A percentile compares a stretch with the other conserved stretches of the same genome.
Conservation (phyloP, 352 stramenopile genomes). For the Phytophthora rubi region DNA sequence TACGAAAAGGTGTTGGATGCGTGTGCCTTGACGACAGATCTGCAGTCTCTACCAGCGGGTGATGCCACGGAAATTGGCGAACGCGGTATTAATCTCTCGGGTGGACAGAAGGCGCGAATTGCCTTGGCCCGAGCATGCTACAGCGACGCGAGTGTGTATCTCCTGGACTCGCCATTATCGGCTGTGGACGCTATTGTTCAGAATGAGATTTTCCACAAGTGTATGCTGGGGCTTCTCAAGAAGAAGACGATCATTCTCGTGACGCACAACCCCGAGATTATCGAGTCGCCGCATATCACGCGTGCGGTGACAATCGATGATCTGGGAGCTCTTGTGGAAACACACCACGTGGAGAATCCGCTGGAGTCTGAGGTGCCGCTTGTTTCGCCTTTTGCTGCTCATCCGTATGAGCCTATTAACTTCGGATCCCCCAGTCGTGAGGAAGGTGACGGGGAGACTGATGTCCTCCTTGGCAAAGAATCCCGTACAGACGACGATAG, state of each 20-base stretch:
- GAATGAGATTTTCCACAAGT: conserved; percentile 82
- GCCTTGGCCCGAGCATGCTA: conserved; percentile 71
- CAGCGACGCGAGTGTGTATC: conserved; percentile 47
- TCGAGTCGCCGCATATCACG: conserved; percentile 34
- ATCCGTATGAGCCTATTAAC: conserved; percentile 12
- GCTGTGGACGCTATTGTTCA: conserved; percentile 68
- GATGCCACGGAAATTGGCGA: conserved; percentile 80
- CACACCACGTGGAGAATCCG: conserved; percentile 12
- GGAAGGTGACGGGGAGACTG: conserved; percentile 12
- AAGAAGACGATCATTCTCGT: conserved; percentile 64
- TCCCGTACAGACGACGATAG: conserved; percentile 6
- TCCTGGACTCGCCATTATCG: conserved; percentile 54
- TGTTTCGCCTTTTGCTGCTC: conserved; percentile 25
- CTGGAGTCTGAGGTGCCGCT: conserved; percentile 22
- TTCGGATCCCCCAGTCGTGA: conserved; percentile 7
- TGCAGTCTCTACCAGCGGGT: conserved; percentile 67
- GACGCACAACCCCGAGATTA: conserved; percentile 64
- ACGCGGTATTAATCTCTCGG: conserved; percentile 64
- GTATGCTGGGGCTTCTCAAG: conserved; percentile 55
- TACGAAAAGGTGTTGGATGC: conserved; percentile 67
- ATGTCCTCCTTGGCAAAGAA: conserved; percentile 16
- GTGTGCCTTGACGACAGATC: conserved; percentile 74
- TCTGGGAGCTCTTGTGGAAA: conserved; percentile 23
- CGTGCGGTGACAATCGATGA: conserved; percentile 40
- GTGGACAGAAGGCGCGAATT: conserved; percentile 68